Percentiles rank a stretch among this genome's conserved stretches.
Conservation (phyloP, 2,329 filamentous ascomycete genomes). For the Fusarium torulosum region DNA sequence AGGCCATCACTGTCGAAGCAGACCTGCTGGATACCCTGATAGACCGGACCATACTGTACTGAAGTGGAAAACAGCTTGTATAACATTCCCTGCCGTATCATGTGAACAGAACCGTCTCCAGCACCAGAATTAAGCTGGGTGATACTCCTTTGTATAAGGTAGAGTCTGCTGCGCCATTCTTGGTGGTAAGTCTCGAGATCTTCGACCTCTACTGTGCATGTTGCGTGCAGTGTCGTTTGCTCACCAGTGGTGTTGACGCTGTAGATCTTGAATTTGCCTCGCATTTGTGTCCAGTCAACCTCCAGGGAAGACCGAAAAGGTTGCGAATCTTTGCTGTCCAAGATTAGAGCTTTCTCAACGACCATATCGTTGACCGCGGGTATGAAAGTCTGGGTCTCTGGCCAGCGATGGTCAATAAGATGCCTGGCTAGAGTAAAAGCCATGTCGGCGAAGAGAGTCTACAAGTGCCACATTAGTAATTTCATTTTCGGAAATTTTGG, state of each 20-base stretch:
- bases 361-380: conserved; percentile 1
- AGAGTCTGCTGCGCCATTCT: background rate
- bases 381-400: background rate
- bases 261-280: background rate
- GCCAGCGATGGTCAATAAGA: background rate
- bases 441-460: conserved; percentile 4
- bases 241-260: background rate
- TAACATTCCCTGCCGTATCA: background rate
- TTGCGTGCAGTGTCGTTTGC: background rate
- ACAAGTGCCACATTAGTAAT: fast-evolving
- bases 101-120: background rate
- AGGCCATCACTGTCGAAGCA: background rate
- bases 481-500: fast-evolving
- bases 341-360: background rate
- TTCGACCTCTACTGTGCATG: background rate
- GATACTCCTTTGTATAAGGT: background rate
- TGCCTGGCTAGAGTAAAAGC: background rate
- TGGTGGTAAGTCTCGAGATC: background rate
- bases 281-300: background rate
- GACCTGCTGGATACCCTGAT: background rate
- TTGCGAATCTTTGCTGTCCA: background rate
- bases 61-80: background rate
- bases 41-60: background rate
- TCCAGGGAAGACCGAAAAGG: background rate
- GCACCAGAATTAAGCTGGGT: background rate